Evolutionary conservation across 192 early-diverging fungal genomes (phyloP), one percentile per base, ranked within the genome.

Genomic region (Podila epigama): DNA sequence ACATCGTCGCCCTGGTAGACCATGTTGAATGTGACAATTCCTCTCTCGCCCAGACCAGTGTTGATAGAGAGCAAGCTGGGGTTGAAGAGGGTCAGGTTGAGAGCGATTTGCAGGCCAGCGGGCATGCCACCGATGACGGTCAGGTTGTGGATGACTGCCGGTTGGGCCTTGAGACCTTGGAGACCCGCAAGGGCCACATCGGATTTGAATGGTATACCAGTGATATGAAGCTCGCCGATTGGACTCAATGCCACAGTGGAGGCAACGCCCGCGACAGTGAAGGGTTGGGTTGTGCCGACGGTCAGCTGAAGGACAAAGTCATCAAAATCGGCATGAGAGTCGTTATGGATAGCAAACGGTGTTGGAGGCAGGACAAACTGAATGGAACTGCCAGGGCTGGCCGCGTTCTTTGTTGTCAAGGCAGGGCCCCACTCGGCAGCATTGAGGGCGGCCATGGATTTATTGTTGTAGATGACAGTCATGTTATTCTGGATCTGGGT

Each of bases 201-300:
- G 16, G 84, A 82, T 50, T 69, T 80, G 75, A 89, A 89, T 27
- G 83, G 71, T n/a, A 91, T 82, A 16, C 83, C 84, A 41, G 71
- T 54, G 37, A 89, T 79, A 5, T 48, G 60, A 25, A 91, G 75
- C 52, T 75, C 57, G 63, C 89, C 89, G 44, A 88, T 75, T 20
- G 89, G 79, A 35, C 88, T 91, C 20, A 51, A 28, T 29, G 86
- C 84, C 25, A 80, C 78, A 39, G 84, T 85, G 51, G 68, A 69
- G 18, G 85, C 88, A 34, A 57, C 69, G 51, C 88, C 88, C 41
- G 60, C 33, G 50, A 89, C 81, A 42, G 58, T 68, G 48, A 89
- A 82, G 44, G 58, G 60, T 29, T 86, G 72, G 15, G 41, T 42
- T 5, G 70, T 20, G 22, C 78, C 69, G n/a, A 82, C 58, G 12